Evolutionary conservation across 129 eudicot genomes (phyloP), one percentile per base, ranked within the genome.

Genomic region (Tagetes erecta): DNA sequence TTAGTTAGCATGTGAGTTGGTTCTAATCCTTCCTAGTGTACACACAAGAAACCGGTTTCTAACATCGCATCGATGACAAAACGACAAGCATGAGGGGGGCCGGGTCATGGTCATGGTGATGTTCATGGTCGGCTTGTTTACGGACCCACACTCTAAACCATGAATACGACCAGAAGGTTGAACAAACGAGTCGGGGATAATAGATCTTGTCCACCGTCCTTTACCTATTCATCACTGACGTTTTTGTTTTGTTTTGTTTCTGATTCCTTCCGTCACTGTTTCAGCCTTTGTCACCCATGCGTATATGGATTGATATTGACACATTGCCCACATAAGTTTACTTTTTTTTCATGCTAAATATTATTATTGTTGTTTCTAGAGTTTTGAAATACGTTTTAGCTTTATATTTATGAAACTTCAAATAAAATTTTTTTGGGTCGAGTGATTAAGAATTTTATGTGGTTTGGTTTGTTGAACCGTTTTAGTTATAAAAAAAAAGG

Each of bases 211-310:
- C 75, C 75, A 58, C 76, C 75, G 70, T n/a, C 62, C 49, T 31
- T 55, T 66, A 33, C 35, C 36, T 31, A 13, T 64, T 50, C 42
- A 77, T 13, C n/a, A 76, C 69, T 38, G 73, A 62, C 72, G 58
- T 71, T 51, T 63, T 41, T 34, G 46, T 75, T 64, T 63, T 20
- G 5, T 45, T 6, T 51, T n/a, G 5, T 51, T 51, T 4, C 53
- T 41, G 39, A 71, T 68, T 71, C 47, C 47, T 12, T 57, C 64
- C 8, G 66, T 76, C 80, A 31, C 40, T 76, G 36, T 8, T 37
- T 31, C 82, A 70, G 82, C 31, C 42, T 49, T 70, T 78, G 82
- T 70, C 76, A 70, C 77, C 82, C 82, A 78, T 70, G 82, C 82
- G 82, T 56, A 65, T 27, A 27, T 35, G 39, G 33, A 42, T 53